phyloP scores from a whole-genome alignment of 2,329 filamentous ascomycete genomes.

The Escovopsis sp. region DNA sequence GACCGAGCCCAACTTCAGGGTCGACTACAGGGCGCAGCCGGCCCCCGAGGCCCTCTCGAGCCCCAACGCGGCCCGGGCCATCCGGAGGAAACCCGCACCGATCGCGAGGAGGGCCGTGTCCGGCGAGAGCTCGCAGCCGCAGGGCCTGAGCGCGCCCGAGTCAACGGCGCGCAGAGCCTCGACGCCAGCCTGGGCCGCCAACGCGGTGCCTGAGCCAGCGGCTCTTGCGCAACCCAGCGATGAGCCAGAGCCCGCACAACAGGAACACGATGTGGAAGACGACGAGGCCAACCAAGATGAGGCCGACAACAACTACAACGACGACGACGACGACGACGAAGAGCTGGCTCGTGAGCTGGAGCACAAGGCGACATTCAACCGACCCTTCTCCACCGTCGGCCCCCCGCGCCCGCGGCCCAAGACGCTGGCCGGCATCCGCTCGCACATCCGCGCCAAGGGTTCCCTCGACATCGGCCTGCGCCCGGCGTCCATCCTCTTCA shows the following conservation, averaged over 20 bases:
- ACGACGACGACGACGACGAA: no score
- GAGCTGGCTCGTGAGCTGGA: no score
- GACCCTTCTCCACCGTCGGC: no score
- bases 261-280: no score
- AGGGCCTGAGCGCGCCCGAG: slow-evolving; percentile 5
- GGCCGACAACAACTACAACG: no score
- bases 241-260: no score
- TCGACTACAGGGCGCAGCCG: slow-evolving; percentile 5
- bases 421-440: neutral
- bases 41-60: slow-evolving; percentile 9
- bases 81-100: slow-evolving; percentile 31
- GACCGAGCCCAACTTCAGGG: slow-evolving; percentile 7
- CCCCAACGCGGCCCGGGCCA: slow-evolving; percentile 22
- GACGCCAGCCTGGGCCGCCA: slow-evolving; percentile 11
- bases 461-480: slow-evolving; percentile 7
- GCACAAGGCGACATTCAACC: no score
- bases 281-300: no score
- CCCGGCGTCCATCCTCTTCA: slow-evolving; percentile 21
- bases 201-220: no score
- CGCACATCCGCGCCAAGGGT: slow-evolving; percentile 2
- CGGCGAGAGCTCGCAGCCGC: neutral
- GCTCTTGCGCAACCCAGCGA: no score
- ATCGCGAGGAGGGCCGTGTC: slow-evolving; percentile 4
- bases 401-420: no score
- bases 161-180: slow-evolving; percentile 1